A percentile compares a stretch with the other conserved stretches of the same genome.
Conservation (phyloP, 805 yeast species). For the Starmerella vaccinii region DNA sequence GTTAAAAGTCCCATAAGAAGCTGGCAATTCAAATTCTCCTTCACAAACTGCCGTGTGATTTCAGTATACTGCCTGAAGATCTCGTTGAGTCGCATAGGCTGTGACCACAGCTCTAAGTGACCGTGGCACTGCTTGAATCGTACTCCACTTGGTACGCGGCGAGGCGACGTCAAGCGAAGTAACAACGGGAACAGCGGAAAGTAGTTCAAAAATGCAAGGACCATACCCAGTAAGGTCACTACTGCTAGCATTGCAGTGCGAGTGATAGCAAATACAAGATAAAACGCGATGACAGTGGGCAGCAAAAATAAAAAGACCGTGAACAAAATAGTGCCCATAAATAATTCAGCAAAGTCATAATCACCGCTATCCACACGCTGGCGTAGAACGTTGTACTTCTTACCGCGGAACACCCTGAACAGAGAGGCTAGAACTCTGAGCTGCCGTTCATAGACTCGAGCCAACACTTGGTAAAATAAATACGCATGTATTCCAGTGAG, state of each 20-base stretch:
- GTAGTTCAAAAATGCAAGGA: constrained; percentile 61
- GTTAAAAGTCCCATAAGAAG: constrained; percentile 36
- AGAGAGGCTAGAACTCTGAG: constrained; percentile 56
- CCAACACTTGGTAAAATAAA: constrained; percentile 67
- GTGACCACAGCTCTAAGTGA: constrained; percentile 31
- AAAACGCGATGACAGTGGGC: constrained; percentile 84
- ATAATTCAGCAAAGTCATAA: constrained; percentile 75
- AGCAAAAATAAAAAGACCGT: constrained; percentile 65
- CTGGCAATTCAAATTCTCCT: constrained; percentile 16
- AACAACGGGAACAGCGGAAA: constrained; percentile 78
- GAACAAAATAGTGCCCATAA: constrained; percentile 81
- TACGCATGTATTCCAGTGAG: constrained; percentile 60
- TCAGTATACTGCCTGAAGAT: constrained; percentile 42
- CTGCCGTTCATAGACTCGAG: constrained; percentile 71
- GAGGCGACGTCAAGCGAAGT: constrained; percentile 68
- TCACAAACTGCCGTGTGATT: constrained; percentile 8
- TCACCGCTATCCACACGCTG: constrained; percentile 76
- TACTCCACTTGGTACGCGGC: constrained; percentile 56
- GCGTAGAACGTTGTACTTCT: constrained; percentile 72
- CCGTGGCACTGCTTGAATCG: constrained; percentile 21
- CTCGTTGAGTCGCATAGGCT: constrained; percentile 37
- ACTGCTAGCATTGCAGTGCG: constrained; percentile 43
- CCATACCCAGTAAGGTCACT: constrained; percentile 46
- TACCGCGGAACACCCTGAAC: constrained; percentile 79
- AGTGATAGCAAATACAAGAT: constrained; percentile 55